phyloP scores from a whole-genome alignment of 352 stramenopile species.

The Lagenidium giganteum region DNA sequence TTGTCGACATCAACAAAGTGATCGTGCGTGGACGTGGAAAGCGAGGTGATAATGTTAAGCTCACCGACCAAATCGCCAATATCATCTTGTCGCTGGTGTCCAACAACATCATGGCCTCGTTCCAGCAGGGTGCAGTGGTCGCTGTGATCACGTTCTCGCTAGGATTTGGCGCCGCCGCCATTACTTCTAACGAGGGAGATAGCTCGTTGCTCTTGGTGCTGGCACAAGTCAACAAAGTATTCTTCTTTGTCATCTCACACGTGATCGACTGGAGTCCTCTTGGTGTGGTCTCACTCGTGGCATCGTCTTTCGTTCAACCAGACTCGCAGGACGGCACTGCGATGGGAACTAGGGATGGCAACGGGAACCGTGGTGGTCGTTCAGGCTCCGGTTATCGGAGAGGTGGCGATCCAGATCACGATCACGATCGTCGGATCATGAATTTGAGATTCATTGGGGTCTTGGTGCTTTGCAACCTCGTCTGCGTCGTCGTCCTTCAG shows the following conservation, averaged over 20 bases:
- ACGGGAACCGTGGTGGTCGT: too few species aligned
- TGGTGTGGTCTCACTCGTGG: conserved; percentile 44
- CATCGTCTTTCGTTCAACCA: conserved; percentile 32
- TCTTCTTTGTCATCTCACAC: conserved; percentile 38
- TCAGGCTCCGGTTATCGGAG: too few species aligned
- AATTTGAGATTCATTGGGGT: too few species aligned
- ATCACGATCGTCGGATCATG: too few species aligned
- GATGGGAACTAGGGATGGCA: too few species aligned
- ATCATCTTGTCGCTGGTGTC: conserved; percentile 37
- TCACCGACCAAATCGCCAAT: conserved; percentile 30
- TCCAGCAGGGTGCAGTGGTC: conserved; percentile 29
- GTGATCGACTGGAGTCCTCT: conserved; percentile 47
- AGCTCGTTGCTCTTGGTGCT: conserved; percentile 36
- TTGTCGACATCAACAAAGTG: conserved; percentile 30
- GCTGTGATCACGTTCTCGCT: conserved; percentile 44
- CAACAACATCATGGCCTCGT: conserved; percentile 37
- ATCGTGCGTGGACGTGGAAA: conserved; percentile 13
- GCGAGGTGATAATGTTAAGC: conserved; percentile 14
- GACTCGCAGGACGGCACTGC: conserved; percentile 21
- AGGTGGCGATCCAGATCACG: too few species aligned
- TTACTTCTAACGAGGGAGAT: conserved; percentile 28
- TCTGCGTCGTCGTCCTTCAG: conserved; percentile 30
- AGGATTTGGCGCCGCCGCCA: conserved; percentile 31
- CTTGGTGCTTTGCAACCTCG: conserved; percentile 31
- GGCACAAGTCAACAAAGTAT: conserved; percentile 46